Evolutionary conservation across 306 rosid genomes (phyloP), one percentile per base, ranked within the genome.

Genomic region (Medicago arabica): DNA sequence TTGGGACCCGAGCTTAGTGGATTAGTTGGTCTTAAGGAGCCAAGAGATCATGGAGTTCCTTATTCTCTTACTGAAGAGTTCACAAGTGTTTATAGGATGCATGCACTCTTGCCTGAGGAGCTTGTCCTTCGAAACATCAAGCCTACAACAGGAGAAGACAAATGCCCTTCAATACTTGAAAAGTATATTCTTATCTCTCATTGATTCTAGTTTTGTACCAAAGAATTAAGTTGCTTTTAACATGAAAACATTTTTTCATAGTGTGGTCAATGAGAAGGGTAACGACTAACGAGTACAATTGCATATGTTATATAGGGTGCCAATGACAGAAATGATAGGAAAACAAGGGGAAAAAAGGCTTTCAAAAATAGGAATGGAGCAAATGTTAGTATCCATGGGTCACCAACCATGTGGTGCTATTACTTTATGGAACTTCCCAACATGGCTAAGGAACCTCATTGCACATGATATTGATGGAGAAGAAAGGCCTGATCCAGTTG

Each of bases 21-120:
- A 16, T 83, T 92, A 74, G 96, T 92, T 47, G 97, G 96, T 66
- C 65, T 68, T 4, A 87, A 77, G 78, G 80, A 83, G 74, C 96
- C 96, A 2, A 70, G 63, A 85, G 87, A 92, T 81, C 96, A 88
- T 82, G 97, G 96, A 79, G 87, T 88, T 70, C 91, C 97, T 3
- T 92, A 88, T 76, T 88, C 93, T 12, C 79, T 91, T 8, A 90
- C 96, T 3, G 96, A 92, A 63, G 97, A 90, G 83, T 92, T 92
- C 59, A 85, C 67, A 3, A 83, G 96, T 58, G 96, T 87, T 43
- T 92, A 90, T 75, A 85, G 97, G 83, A 88, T 90, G 88, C 97
- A 92, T 68, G 60, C 92, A 13, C 88, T 88, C 43, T 83, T 92
- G 15, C 97, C 96, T 0, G 93, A 92, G 17, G 84, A 84, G 44